Conservation (phyloP, 345 rosid genomes). For the Brassica cretica region DNA sequence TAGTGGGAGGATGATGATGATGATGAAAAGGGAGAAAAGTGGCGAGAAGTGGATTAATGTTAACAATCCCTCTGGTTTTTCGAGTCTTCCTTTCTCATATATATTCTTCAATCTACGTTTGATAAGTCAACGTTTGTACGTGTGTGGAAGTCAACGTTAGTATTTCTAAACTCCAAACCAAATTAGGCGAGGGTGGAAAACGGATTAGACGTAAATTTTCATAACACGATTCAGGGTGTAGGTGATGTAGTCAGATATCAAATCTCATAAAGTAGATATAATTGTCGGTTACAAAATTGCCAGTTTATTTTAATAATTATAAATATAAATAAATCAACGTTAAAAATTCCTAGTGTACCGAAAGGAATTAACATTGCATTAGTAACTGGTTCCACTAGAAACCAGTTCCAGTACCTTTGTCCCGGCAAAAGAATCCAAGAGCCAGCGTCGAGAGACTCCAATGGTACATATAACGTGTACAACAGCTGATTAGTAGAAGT, state of each 20-base stretch:
- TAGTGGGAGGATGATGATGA: slow-evolving; percentile 23
- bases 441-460: too few species aligned
- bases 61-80: slow-evolving; percentile 28
- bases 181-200: neutral
- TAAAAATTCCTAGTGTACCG: too few species aligned
- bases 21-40: slow-evolving; percentile 13
- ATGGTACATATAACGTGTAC: too few species aligned
- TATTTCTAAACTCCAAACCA: neutral
- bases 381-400: neutral
- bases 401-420: slow-evolving; percentile 60
- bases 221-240: neutral
- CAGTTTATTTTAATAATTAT: neutral
- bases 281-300: neutral
- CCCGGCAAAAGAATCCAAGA: slow-evolving; percentile 80
- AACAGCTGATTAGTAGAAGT: too few species aligned
- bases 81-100: slow-evolving; percentile 35
- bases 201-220: neutral
- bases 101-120: slow-evolving; percentile 21
- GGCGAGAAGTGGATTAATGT: slow-evolving; percentile 35
- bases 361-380: too few species aligned
- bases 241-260: neutral
- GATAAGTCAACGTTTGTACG: neutral
- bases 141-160: neutral
- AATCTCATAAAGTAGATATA: too few species aligned
- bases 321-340: too few species aligned